phyloP scores from a whole-genome alignment of 176 grass and related monocot genomes.

The Triticum aestivum region DNA sequence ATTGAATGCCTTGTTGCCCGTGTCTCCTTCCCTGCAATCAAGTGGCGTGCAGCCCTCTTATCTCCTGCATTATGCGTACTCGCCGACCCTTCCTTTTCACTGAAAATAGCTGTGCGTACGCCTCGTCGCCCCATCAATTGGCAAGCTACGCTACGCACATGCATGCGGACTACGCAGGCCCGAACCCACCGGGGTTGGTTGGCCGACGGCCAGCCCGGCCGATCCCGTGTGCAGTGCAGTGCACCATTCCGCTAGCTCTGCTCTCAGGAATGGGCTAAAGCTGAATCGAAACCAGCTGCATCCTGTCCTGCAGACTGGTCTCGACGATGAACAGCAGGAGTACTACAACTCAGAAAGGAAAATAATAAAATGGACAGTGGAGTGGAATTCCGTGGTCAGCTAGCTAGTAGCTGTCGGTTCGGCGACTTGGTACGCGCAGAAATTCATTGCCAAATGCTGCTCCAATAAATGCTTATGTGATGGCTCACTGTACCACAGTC shows the following conservation, averaged over 20 bases:
- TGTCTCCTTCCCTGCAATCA: conserved; percentile 5
- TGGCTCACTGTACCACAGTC: background rate
- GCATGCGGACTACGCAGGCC: background rate
- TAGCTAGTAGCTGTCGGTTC: background rate
- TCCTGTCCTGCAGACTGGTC: background rate
- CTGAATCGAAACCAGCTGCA: too few relatives aligned
- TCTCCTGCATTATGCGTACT: background rate
- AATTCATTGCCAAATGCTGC: conserved; percentile 6
- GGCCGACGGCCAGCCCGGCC: background rate
- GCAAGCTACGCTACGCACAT: background rate
- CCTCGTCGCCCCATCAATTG: background rate
- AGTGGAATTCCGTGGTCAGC: background rate
- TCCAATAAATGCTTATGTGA: background rate
- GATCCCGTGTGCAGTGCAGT: background rate
- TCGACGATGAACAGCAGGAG: background rate
- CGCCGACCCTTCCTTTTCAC: background rate
- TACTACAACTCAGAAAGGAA: too few relatives aligned
- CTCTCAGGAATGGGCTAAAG: too few relatives aligned
- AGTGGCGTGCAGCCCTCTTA: background rate
- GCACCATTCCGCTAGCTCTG: background rate
- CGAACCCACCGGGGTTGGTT: background rate
- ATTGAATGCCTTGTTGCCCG: conserved; percentile 8
- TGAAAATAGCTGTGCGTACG: background rate
- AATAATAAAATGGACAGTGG: background rate
- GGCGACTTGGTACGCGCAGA: background rate